Evolutionary conservation across 1,284 basidiomycete genomes (phyloP).

Genomic region (Malassezia furfur): DNA sequence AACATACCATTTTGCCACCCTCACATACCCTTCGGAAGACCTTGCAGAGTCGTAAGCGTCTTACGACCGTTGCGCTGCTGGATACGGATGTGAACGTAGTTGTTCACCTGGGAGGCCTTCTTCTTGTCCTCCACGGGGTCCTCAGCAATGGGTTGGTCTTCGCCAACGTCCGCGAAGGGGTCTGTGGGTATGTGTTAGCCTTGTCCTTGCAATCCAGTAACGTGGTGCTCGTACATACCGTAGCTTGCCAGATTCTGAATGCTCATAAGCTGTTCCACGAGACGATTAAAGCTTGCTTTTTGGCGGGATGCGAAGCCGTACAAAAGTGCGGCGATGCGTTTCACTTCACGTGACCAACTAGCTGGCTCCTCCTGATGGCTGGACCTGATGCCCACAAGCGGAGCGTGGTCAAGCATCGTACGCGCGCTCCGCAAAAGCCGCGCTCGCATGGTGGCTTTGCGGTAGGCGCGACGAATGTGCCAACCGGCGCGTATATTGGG

Average conservation of each 20-base stretch:
- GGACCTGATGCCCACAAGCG: conserved; percentile 18
- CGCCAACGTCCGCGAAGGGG: conserved; percentile 49
- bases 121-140: conserved; percentile 25
- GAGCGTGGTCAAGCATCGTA: conserved; percentile 36
- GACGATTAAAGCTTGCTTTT: not conserved
- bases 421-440: conserved; percentile 15
- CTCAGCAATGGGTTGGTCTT: conserved; percentile 24
- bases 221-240: conserved; percentile 20
- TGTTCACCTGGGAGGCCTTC: conserved; percentile 32
- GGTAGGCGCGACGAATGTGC: conserved; percentile 40
- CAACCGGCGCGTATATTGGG: conserved; percentile 44
- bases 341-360: not conserved
- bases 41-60: conserved; percentile 95
- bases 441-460: conserved; percentile 32
- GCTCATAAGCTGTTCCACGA: conserved; percentile 37
- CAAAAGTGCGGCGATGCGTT: not conserved
- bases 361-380: conserved; percentile 1
- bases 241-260: conserved; percentile 48
- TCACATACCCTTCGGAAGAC: conserved; percentile 75
- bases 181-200: conserved; percentile 17
- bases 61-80: conserved; percentile 99
- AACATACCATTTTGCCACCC: not conserved
- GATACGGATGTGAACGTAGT: conserved; percentile 57
- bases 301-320: not conserved
- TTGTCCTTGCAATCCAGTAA: not conserved